Conservation (phyloP, 306 rosid genomes). For the Lathyrus aphaca region DNA sequence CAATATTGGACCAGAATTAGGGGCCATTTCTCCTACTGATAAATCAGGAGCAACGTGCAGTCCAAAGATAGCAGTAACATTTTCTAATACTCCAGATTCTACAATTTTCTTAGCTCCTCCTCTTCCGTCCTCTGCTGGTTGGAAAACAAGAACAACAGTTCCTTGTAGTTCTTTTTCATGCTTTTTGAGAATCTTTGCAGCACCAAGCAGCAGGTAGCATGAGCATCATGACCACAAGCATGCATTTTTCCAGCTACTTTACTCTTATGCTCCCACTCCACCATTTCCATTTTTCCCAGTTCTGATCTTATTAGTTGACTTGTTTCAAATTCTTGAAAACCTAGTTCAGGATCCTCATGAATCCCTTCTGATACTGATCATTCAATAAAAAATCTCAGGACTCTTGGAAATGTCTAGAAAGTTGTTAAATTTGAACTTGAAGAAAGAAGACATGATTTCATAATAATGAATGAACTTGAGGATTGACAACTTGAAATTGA, state of each 20-base stretch:
- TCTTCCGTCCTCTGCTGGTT: slow-evolving; percentile 96
- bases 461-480: too few species aligned
- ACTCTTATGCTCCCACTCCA: slow-evolving; percentile 96
- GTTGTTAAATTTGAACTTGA: too few species aligned
- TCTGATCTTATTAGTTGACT: too few species aligned
- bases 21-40: slow-evolving; percentile 65
- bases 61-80: slow-evolving; percentile 81
- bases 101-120: slow-evolving; percentile 73
- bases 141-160: slow-evolving; percentile 85
- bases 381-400: too few species aligned
- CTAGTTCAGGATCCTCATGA: too few species aligned
- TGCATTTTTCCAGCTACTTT: slow-evolving; percentile 85
- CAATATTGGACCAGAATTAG: slow-evolving; percentile 63
- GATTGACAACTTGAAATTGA: too few species aligned
- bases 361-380: too few species aligned
- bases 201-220: slow-evolving; percentile 90
- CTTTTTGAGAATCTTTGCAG: slow-evolving; percentile 82
- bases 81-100: slow-evolving; percentile 65
- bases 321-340: too few species aligned
- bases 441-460: too few species aligned
- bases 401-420: too few species aligned
- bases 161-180: slow-evolving; percentile 75
- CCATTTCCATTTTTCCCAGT: too few species aligned
- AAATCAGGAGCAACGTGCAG: slow-evolving; percentile 54
- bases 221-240: slow-evolving; percentile 97